Percentiles rank a stretch among this genome's conserved stretches.
Evolutionary conservation across 495 filamentous ascomycete species (phyloP).

Genomic region (Letharia columbiana): DNA sequence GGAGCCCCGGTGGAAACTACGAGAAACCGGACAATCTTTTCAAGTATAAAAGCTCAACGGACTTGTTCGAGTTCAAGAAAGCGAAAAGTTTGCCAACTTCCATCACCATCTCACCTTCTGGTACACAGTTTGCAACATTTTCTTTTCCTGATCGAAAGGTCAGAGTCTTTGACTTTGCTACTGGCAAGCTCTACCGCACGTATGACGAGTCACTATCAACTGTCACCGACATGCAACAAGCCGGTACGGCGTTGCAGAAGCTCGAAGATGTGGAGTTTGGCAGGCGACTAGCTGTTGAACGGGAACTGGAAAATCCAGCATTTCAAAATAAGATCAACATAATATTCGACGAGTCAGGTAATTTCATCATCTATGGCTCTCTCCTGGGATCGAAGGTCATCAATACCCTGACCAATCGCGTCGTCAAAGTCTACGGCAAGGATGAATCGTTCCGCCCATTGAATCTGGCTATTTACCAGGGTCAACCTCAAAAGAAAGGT

Average conservation of each 20-base stretch:
- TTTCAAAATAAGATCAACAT: constrained; percentile 71
- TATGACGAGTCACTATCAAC: constrained; percentile 89
- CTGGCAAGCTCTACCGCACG: constrained; percentile 78
- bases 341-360: constrained; percentile 89
- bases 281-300: constrained; percentile 75
- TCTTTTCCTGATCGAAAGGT: constrained; percentile 91
- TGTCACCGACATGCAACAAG: constrained; percentile 88
- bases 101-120: constrained; percentile 79
- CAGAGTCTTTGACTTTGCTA: constrained; percentile 83
- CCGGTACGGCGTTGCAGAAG: constrained; percentile 67
- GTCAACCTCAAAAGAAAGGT: constrained; percentile 83
- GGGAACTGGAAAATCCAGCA: constrained; percentile 65
- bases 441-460: constrained; percentile 82
- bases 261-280: constrained; percentile 89
- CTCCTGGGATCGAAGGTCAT: constrained; percentile 85
- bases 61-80: constrained; percentile 95
- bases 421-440: constrained; percentile 77
- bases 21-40: constrained; percentile 92
- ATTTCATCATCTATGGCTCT: constrained; percentile 92
- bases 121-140: constrained; percentile 76
- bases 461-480: constrained; percentile 86
- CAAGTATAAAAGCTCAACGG: constrained; percentile 81
- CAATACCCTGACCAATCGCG: constrained; percentile 86
- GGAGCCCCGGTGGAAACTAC: constrained; percentile 68
- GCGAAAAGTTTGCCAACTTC: constrained; percentile 77